Evolutionary conservation across 371 early-diverging fungal genomes (phyloP).

Genomic region (Rhizomucor pusillus): DNA sequence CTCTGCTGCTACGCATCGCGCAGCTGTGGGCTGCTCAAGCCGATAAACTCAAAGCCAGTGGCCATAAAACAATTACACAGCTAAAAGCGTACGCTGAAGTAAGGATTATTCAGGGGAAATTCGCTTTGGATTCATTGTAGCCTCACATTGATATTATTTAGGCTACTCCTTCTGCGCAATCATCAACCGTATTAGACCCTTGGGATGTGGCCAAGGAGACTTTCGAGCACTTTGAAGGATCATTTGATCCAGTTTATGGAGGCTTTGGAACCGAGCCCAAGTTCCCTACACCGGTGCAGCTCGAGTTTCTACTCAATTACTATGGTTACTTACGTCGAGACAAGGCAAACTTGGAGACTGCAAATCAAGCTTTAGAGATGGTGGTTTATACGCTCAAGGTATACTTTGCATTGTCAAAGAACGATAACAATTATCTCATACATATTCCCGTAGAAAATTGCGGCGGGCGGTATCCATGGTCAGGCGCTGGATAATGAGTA

Average conservation of each 20-base stretch:
- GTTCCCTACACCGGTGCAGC: constrained; percentile 62
- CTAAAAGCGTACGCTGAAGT: constrained; percentile 38
- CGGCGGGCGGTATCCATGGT: constrained; percentile 65
- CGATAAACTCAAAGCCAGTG: constrained; percentile 38
- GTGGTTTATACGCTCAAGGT: constrained; percentile 54
- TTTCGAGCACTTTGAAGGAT: constrained; percentile 34
- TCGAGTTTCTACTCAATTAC: constrained; percentile 56
- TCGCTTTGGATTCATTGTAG: not conserved
- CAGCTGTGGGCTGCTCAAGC: constrained; percentile 42
- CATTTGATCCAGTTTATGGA: constrained; percentile 53
- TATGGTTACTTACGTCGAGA: constrained; percentile 28
- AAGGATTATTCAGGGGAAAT: constrained; percentile 1
- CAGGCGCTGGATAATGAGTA: constrained; percentile 10
- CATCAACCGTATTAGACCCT: constrained; percentile 8
- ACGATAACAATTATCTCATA: not conserved
- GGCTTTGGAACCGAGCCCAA: constrained; percentile 67
- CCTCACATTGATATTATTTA: not conserved
- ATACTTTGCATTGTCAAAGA: not conserved
- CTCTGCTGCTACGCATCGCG: constrained; percentile 42
- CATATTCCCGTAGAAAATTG: constrained; percentile 32
- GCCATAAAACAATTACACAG: constrained; percentile 37
- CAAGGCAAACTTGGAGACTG: constrained; percentile 17
- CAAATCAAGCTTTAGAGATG: constrained; percentile 53
- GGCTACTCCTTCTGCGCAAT: constrained; percentile 10
- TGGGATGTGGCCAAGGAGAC: constrained; percentile 21